phyloP scores from a whole-genome alignment of 2,329 filamentous ascomycete genomes.

The Aspergillus hiratsukae region DNA sequence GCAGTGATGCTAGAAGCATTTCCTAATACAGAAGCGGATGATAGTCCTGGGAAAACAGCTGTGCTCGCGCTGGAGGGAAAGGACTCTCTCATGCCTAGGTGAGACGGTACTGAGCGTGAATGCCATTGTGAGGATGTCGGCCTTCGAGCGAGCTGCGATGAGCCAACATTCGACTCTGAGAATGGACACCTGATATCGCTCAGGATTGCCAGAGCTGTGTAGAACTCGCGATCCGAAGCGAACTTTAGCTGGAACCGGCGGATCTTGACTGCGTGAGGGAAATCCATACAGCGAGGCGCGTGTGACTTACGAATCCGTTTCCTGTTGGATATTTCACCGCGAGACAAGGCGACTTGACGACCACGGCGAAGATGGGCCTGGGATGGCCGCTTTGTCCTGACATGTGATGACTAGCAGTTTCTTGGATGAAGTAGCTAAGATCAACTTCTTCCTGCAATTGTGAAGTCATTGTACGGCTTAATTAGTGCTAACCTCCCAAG shows the following conservation, averaged over 20 bases:
- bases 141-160: constrained; percentile 15
- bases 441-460: constrained; percentile 39
- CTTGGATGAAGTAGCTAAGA: constrained; percentile 29
- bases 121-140: constrained; percentile 26
- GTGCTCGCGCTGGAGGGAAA: constrained; percentile 5
- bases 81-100: constrained; percentile 1
- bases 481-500: not conserved
- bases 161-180: constrained; percentile 32
- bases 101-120: constrained; percentile 10
- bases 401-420: constrained; percentile 15
- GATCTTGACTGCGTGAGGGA: constrained; percentile 24
- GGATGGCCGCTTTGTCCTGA: constrained; percentile 14
- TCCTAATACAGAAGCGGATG: constrained; percentile 1
- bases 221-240: constrained; percentile 36
- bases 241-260: constrained; percentile 46
- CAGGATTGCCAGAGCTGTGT: constrained; percentile 38
- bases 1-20: not conserved
- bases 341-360: constrained; percentile 43
- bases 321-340: constrained; percentile 39
- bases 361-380: constrained; percentile 35
- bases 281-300: not conserved
- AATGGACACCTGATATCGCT: constrained; percentile 41
- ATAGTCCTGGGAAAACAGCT: constrained; percentile 2
- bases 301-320: constrained; percentile 23
- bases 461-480: not conserved